Evolutionary conservation across 176 grass and related monocot genomes (phyloP), one percentile per base, ranked within the genome.

Genomic region (Avena insularis): DNA sequence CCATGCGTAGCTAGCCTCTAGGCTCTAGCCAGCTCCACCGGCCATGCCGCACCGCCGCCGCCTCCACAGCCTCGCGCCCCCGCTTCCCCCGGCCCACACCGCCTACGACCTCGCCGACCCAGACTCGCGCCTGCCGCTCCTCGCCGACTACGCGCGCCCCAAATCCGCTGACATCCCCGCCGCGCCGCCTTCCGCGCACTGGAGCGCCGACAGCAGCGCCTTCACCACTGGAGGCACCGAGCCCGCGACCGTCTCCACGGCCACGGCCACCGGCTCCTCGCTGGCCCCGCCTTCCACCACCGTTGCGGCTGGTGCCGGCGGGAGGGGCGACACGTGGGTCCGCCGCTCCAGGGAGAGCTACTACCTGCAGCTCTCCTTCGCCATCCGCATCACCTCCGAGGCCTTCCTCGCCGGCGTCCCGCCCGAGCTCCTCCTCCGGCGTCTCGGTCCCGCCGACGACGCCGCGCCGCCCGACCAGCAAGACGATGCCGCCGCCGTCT

Each of bases 291-390:
- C 6, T 6, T 54, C 73, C 0, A 31, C 73, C 13, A 8, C 46
- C 46, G 71, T 20, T 0, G 48, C 73, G 19, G 10, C 1, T 12
- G 75, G 55, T 19, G 55, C 25, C 45, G 73, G 47, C 50, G 76
- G 84, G 49, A 89, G 73, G 80, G 49, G 54, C 27, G 89, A 90
- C 38, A 88, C 78, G 38, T 98, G 93, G 96, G 93, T 91, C 17
- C 88, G 86, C 33, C 92, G 87, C 54, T 89, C 86, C 17, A 93
- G 82, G 85, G 96, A 98, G 78, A 75, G 93, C 40, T 98, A 98
- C 88, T 98, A 95, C 88, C 83, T 98, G 83, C 96, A 95, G 82
- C 90, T 92, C 36, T 93, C 93, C 29, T 76, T 98, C 43, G 96
- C 96, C 58, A 84, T 91, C 51, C 88, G 96, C 61, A 87, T 98